A percentile compares a stretch with the other conserved stretches of the same genome.
Conservation (phyloP, 208 protist species). For the Trypanosoma vivax region DNA sequence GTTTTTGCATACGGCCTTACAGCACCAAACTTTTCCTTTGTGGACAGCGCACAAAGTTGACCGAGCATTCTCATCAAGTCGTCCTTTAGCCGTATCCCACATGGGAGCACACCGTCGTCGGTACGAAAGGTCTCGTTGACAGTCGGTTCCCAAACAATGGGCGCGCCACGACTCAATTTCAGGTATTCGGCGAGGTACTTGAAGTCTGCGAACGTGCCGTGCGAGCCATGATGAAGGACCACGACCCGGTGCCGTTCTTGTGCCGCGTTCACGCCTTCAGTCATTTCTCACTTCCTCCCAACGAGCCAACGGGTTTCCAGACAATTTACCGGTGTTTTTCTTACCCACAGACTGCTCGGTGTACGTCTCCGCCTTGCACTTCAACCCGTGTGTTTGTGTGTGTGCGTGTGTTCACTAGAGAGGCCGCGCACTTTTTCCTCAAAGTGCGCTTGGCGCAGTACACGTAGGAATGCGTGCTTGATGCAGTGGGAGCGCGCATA, state of each 20-base stretch:
- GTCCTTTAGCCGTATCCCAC: slow-evolving; percentile 23
- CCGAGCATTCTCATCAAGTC: slow-evolving; percentile 8
- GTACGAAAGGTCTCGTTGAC: slow-evolving; percentile 26
- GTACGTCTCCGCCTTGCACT: neutral
- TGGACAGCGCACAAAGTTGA: neutral
- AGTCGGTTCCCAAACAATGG: slow-evolving; percentile 21
- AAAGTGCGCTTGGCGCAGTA: no score
- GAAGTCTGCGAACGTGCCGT: slow-evolving; percentile 34
- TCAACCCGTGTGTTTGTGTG: neutral
- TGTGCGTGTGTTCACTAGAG: no score
- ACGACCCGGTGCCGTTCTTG: slow-evolving; percentile 23
- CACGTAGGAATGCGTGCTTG: no score
- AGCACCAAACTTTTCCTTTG: neutral
- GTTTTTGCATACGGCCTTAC: neutral
- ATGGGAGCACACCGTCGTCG: slow-evolving; percentile 33
- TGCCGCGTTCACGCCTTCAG: neutral
- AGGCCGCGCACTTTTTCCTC: no score
- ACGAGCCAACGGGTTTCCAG: neutral
- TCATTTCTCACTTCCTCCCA: neutral
- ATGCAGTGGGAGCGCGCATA: no score
- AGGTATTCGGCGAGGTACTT: slow-evolving; percentile 18
- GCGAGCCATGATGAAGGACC: slow-evolving; percentile 63
- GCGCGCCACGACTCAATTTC: neutral
- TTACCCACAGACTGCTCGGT: neutral
- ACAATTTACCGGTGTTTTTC: neutral